Conservation (phyloP, 345 rosid genomes). For the Lepidium africanum region DNA sequence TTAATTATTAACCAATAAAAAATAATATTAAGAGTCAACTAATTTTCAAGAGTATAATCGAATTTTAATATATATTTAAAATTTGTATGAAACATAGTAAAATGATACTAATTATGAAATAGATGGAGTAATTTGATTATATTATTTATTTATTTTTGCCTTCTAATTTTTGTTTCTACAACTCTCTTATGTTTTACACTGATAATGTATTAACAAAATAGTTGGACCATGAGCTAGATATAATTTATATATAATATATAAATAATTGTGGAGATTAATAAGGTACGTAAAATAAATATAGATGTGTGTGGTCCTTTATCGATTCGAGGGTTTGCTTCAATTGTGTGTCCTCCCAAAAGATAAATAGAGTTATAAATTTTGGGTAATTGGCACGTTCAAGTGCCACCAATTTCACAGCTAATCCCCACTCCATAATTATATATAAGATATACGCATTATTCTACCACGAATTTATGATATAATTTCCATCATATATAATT, state of each 20-base stretch:
- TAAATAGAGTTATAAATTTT: constrained; percentile 5
- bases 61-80: too few relatives aligned
- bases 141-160: neutral
- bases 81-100: too few relatives aligned
- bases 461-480: neutral
- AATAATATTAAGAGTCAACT: too few relatives aligned
- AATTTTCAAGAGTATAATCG: too few relatives aligned
- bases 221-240: neutral
- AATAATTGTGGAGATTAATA: constrained; percentile 18
- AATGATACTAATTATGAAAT: too few relatives aligned
- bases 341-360: constrained; percentile 6
- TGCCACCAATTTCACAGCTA: constrained; percentile 30
- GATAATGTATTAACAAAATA: neutral
- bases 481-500: too few relatives aligned
- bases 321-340: constrained; percentile 16
- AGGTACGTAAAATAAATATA: constrained; percentile 11
- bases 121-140: neutral
- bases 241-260: too few relatives aligned
- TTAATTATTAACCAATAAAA: too few relatives aligned
- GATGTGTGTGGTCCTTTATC: constrained; percentile 18
- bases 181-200: neutral
- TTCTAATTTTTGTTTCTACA: neutral
- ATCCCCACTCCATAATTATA: constrained; percentile 3
- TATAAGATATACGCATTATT: neutral
- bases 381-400: constrained; percentile 21